Evolutionary conservation across 768 basidiomycete genomes (phyloP).

Genomic region (Macrolepiota dolichaula): DNA sequence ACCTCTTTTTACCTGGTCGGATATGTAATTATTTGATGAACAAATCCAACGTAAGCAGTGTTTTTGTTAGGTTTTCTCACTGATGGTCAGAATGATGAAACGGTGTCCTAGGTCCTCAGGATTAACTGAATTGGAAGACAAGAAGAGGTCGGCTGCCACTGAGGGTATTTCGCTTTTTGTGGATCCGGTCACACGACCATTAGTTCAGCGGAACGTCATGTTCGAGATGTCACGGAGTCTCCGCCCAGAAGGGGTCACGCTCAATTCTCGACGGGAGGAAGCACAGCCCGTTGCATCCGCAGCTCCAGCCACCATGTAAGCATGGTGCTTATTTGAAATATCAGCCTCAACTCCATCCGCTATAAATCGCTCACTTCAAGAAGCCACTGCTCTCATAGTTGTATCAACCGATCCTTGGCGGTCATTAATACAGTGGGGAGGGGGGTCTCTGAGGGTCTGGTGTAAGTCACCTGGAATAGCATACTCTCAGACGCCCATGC

Average conservation of each 20-base stretch:
- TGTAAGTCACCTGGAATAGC: neutral
- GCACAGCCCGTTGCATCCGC: neutral
- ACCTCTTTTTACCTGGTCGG: neutral
- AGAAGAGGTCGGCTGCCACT: slow-evolving; percentile 4
- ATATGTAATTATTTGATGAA: neutral
- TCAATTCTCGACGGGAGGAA: neutral
- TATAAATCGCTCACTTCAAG: neutral
- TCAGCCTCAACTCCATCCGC: neutral
- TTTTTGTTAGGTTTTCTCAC: neutral
- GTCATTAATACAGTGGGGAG: neutral
- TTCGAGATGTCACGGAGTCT: neutral
- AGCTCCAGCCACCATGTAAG: neutral
- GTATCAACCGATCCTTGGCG: neutral
- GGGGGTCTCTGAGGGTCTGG: neutral
- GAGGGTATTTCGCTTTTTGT: slow-evolving; percentile 15
- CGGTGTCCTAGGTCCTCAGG: slow-evolving; percentile 17
- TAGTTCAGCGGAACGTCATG: neutral
- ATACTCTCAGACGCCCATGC: neutral
- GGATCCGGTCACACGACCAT: slow-evolving; percentile 7
- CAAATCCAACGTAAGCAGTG: neutral
- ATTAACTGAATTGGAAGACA: neutral
- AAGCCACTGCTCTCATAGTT: neutral
- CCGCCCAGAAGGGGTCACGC: neutral
- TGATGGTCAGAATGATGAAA: neutral
- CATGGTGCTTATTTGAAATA: neutral